Evolutionary conservation across 345 rosid genomes (phyloP), one percentile per base, ranked within the genome.

Genomic region (Citrus unshiu): DNA sequence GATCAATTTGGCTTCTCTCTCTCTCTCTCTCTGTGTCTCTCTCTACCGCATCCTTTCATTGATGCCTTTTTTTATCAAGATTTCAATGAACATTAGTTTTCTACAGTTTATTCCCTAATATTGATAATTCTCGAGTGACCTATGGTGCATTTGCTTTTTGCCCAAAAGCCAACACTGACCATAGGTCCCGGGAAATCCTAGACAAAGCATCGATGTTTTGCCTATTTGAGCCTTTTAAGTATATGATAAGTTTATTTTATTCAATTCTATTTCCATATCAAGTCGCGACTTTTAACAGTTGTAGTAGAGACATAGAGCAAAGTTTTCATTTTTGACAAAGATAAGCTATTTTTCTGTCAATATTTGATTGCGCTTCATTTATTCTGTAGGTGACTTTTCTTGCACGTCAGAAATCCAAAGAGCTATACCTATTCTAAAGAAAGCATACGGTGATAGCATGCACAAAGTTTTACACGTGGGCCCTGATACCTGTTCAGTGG

Each of bases 391-490:
- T 77, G 93, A 90, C 84, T 88, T 77, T 84, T 87, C 93, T 74
- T 97, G 98, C 89, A 91, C 97, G 8, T 68, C 78, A 73, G 99
- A 94, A 88, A 90, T 93, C 39, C 98, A 92, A 71, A 85, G 90
- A 88, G 97, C 93, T 30, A 81, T 93, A 69, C 97, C 98, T 72
- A 76, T 90, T 57, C 84, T 97, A 75, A 91, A 89, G 83, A 93
- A 89, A 82, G 97, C 93, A 39, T 94, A 94, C 74, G 98, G 98
- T 72, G 98, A 94, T 77, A 85, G 87, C 80, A 97, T 97, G 98
- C 95, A 60, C 80, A 94, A 92, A 84, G 97, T 97, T 76, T 83
- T 97, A 87, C 98, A 97, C 37, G 88, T 97, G 32, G 99, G 99
- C 59, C 99, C 99, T 61, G 98, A 97, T 68, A 83, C 98, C 70